Base-by-base conservation (phyloP, 257 asterid genomes). In the Solanum bulbocastanum region DNA sequence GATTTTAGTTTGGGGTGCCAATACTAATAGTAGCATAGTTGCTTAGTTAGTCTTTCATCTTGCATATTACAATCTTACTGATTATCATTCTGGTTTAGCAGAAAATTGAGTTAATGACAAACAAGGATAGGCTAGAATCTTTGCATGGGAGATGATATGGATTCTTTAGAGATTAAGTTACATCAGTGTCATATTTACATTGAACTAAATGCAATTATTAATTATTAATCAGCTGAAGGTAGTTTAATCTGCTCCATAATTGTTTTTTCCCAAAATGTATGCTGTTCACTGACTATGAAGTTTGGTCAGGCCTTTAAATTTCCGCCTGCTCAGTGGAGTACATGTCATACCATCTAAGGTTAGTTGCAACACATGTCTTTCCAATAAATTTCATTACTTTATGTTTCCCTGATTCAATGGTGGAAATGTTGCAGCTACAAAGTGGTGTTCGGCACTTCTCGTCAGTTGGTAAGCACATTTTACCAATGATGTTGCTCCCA, bases 361-460 rank as follows among this genome's bases (percentile, higher is more conserved):
- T 92, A 87, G 98, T 89, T 52, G 81, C 72, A 69, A 87, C 32
- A 58, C 52, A 35, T 82, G 88, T 84, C 79, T 83, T 72, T 76
- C 79, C 79, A 33, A 60, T 62, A 22, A 62, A 65, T 35, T 65
- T 37, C 73, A 49, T 37, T 78, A 33, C 33, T 75, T 39, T 36
- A 66, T n/a, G 22, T 42, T n/a, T 86, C 88, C 87, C 87, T 90
- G 81, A 94, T 88, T 32, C 88, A 87, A 62, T 60, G 60, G 33
- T 92, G 78, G 62, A 91, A 60, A 86, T 91, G 89, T 92, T 92
- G 91, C 98, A 97, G 98, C 88, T 92, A 86, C 93, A 83, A 87
- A 86, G 65, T 87, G 94, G 96, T 81, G 87, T 92, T 86, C 94
- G 98, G 84, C 87, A 85, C 92, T 94, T 92, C 90, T 95, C 98